Conservation (phyloP, 2,329 filamentous ascomycete species). For the Diaporthe humulicola region DNA sequence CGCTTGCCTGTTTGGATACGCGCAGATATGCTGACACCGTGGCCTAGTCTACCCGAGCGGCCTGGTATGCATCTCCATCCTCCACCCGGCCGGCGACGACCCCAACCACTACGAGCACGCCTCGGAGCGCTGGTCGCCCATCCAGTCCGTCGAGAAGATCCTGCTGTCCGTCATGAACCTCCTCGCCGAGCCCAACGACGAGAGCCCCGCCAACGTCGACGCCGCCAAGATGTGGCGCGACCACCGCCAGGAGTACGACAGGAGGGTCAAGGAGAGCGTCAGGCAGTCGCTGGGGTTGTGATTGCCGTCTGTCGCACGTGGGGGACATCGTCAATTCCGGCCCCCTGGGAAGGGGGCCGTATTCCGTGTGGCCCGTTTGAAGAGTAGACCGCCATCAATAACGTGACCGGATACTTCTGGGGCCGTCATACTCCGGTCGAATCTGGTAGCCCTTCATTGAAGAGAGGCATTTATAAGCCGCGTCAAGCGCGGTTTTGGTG, state of each 20-base stretch:
- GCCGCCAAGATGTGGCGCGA: conserved; percentile 98
- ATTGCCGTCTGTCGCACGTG: not conserved
- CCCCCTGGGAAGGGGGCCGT: not conserved
- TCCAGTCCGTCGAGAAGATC: conserved; percentile 98
- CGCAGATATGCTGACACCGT: not conserved
- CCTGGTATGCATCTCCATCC: conserved; percentile 97
- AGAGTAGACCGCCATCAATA: not conserved
- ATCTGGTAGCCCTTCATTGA: not conserved
- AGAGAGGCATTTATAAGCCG: not conserved
- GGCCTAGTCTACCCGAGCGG: conserved; percentile 87
- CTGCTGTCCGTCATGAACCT: conserved; percentile 98
- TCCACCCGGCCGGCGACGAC: conserved; percentile 95
- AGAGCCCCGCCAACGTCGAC: conserved; percentile 96
- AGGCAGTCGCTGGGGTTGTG: conserved; percentile 82
- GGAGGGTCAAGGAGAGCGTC: conserved; percentile 86
- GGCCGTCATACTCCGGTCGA: not conserved
- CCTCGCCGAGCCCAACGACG: conserved; percentile 96
- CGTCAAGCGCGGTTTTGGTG: not conserved
- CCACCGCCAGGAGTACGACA: conserved; percentile 84
- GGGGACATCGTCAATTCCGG: not conserved
- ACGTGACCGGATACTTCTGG: not conserved
- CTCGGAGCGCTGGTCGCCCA: conserved; percentile 94
- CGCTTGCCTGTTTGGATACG: not conserved
- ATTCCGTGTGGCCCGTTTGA: not conserved
- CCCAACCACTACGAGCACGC: conserved; percentile 99